Base-by-base conservation (phyloP, 2,329 filamentous ascomycete genomes). In the Cytospora piceae region DNA sequence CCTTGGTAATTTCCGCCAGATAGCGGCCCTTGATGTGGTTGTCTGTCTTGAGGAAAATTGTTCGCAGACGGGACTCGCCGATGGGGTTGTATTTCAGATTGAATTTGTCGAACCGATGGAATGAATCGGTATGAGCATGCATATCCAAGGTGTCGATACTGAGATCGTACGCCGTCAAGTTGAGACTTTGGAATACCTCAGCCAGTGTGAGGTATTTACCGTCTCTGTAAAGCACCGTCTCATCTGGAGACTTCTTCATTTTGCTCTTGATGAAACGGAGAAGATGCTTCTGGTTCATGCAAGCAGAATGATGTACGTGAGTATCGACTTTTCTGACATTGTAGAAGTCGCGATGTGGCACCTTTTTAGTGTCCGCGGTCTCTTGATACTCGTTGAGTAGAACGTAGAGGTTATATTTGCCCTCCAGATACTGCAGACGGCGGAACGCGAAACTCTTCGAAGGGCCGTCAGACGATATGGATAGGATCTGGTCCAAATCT, bases 221-320 rank as follows among this genome's bases (percentile, higher is more conserved):
- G 76, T 99, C 95, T 74, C 95, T 87, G 77, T 89, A 96, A 54
- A 99, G 85, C 8, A 99, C 95, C 37, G 95, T 88, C 79, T 99
- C 95, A 73, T 98, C 92, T 0, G 94, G 93, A 22, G 87, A 95
- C 78, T 97, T 99, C 85, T 97, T 98, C 93, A 99, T 97, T 80
- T 99, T 99, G 79, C 93, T 97, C 80, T 99, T 99, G 82, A 99
- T 99, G 79, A 99, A 99, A 63, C 95, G 92, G 67, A 99, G 82
- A 65, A 99, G 81, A 84, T 99, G 95, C 79, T 99, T 99, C 78
- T 99, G 95, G 75, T 99, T 99, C 95, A 99, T 99, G 77, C 95
- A 99, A 29, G 95, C 95, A 20, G 95, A 99, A 77, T 99, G 95
- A 76, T 99, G 95, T 72, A 99, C 95, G 83, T 99, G 95, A 11